phyloP scores from a whole-genome alignment of 108 stramenopile species.

The Cyclotella sp. region DNA sequence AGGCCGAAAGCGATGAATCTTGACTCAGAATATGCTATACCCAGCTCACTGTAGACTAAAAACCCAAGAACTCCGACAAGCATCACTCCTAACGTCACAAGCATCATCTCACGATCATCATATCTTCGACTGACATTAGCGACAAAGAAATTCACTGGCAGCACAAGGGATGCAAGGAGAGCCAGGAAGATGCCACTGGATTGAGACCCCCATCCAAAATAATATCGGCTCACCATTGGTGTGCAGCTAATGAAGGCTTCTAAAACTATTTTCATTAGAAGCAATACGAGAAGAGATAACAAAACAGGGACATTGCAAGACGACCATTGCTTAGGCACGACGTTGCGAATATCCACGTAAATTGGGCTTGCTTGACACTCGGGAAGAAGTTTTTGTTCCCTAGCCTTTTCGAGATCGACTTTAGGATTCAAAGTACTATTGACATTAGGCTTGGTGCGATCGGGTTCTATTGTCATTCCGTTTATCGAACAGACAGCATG shows the following conservation, averaged over 20 bases:
- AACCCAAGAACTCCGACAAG: constrained; percentile 42
- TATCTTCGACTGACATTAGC: constrained; percentile 42
- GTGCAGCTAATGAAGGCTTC: constrained; percentile 49
- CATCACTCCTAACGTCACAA: constrained; percentile 44
- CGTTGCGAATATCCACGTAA: neutral
- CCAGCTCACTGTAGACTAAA: constrained; percentile 34
- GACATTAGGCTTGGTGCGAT: constrained; percentile 26
- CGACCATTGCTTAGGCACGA: neutral
- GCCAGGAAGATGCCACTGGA: constrained; percentile 42
- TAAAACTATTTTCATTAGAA: constrained; percentile 41
- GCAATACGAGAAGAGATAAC: constrained; percentile 29
- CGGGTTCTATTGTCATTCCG: constrained; percentile 57
- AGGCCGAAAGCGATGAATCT: constrained; percentile 63
- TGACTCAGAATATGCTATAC: constrained; percentile 41
- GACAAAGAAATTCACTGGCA: constrained; percentile 46
- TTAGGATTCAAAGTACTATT: neutral
- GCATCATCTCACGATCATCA: constrained; percentile 53
- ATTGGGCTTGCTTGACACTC: neutral
- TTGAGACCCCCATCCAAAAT: constrained; percentile 52
- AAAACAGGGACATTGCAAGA: constrained; percentile 44
- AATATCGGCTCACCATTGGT: constrained; percentile 47
- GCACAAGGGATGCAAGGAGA: constrained; percentile 38
- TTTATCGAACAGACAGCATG: neutral
- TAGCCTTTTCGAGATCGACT: constrained; percentile 12
- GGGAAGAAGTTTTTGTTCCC: constrained; percentile 16